Percentiles rank a stretch among this genome's conserved stretches.
Conservation (phyloP, 768 basidiomycete species). For the Russula compacta region DNA sequence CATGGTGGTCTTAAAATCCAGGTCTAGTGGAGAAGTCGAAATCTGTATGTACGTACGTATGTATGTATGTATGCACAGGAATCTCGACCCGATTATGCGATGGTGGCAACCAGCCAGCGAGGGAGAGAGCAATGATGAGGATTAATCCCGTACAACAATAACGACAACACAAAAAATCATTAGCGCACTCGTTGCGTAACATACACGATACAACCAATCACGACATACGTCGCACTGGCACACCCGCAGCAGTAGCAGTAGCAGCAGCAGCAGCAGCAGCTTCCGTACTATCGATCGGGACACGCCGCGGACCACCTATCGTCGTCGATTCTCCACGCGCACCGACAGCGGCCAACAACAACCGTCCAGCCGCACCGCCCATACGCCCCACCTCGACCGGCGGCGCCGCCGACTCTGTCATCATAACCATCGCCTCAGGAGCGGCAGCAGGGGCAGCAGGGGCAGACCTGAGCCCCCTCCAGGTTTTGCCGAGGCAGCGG, state of each 20-base stretch:
- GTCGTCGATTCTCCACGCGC: conserved; percentile 23
- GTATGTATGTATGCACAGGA: conserved; percentile 14
- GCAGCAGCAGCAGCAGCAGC: conserved; percentile 31
- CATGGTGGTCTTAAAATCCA: neutral
- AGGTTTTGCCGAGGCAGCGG: neutral
- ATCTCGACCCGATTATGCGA: neutral
- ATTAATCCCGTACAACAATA: neutral
- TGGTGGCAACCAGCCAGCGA: too few relatives aligned
- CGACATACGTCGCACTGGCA: conserved; percentile 43
- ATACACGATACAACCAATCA: neutral
- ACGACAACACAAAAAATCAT: neutral
- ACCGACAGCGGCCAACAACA: conserved; percentile 7
- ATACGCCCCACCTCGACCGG: neutral
- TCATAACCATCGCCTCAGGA: neutral
- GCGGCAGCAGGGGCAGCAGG: neutral
- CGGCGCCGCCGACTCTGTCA: neutral
- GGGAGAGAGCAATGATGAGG: neutral
- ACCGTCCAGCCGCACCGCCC: conserved; percentile 15
- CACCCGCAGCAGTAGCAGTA: conserved; percentile 23
- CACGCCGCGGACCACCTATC: conserved; percentile 48
- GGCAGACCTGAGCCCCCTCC: neutral
- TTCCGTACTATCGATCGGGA: conserved; percentile 58
- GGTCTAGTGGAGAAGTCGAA: neutral
- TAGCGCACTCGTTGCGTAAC: neutral
- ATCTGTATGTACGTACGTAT: neutral